These are phyloP conservation scores for Adansonia gregorii DNA, from an alignment of 441 rosid species.

Conservation along the genomic window DNA sequence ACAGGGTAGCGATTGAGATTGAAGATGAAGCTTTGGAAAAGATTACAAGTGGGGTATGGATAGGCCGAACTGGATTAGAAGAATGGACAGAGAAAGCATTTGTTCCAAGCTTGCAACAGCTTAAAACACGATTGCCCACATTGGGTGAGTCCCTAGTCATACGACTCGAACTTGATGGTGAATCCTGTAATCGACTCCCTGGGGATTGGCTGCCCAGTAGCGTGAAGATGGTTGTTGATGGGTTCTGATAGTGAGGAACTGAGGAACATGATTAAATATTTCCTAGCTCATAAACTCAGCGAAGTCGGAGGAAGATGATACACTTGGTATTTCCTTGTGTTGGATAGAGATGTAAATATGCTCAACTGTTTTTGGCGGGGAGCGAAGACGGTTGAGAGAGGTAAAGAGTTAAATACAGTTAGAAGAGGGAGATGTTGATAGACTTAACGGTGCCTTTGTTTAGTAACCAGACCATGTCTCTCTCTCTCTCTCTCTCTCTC, in stretches of 20 bases:
- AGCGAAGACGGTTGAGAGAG: constrained; percentile 39
- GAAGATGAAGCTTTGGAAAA: constrained; percentile 70
- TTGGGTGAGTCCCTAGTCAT: constrained; percentile 48
- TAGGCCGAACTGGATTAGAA: constrained; percentile 63
- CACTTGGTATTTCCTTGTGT: no score
- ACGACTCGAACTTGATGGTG: constrained; percentile 56
- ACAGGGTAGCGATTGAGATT: constrained; percentile 50
- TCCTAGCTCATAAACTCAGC: background rate
- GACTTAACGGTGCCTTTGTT: constrained; percentile 35
- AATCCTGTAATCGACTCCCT: constrained; percentile 38
- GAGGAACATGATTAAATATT: constrained; percentile 17
- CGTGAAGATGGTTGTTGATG: constrained; percentile 55
- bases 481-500: no score
- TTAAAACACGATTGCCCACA: constrained; percentile 45
- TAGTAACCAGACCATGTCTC: constrained; percentile 25
- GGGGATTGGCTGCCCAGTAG: constrained; percentile 68
- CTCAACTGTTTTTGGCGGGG: constrained; percentile 56
- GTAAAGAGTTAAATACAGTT: constrained; percentile 16
- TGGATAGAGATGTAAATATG: constrained; percentile 67
- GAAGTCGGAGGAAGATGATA: no score
- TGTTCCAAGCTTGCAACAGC: constrained; percentile 64
- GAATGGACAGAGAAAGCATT: constrained; percentile 78
- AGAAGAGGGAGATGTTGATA: constrained; percentile 34
- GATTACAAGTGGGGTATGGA: constrained; percentile 68
- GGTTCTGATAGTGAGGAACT: constrained; percentile 35